A percentile compares a stretch with the other conserved stretches of the same genome.
phyloP scores from a whole-genome alignment of 2,329 filamentous ascomycete species.

The Lasiodiplodia sp. region DNA sequence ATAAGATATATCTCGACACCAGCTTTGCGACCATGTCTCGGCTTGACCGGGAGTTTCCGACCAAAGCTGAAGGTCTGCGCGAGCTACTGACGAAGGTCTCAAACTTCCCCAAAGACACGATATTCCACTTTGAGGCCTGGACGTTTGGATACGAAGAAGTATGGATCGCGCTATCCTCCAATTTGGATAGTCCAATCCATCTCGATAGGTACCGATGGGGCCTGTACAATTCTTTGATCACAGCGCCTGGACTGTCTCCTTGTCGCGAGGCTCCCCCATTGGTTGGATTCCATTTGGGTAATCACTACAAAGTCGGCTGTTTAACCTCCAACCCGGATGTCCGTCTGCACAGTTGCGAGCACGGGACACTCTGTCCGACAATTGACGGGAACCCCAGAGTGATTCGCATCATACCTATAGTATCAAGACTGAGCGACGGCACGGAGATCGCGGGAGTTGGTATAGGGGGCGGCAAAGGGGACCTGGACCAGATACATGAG shows the following conservation, averaged over 20 bases:
- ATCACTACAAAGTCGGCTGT: constrained; percentile 72
- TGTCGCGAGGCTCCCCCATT: constrained; percentile 71
- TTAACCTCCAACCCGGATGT: constrained; percentile 69
- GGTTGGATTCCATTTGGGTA: constrained; percentile 77
- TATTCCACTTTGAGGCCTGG: constrained; percentile 88
- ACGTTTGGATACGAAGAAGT: constrained; percentile 95
- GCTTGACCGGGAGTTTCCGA: constrained; percentile 61
- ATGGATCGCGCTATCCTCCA: constrained; percentile 80
- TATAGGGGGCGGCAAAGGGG: constrained; percentile 79
- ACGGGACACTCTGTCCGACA: constrained; percentile 67
- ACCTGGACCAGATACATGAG: constrained; percentile 73
- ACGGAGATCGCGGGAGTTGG: constrained; percentile 75
- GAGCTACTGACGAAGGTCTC: constrained; percentile 76
- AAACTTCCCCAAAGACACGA: constrained; percentile 73
- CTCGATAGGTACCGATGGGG: constrained; percentile 81
- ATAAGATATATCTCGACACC: constrained; percentile 89
- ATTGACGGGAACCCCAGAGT: constrained; percentile 57
- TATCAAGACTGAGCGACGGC: constrained; percentile 69
- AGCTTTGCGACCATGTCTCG: constrained; percentile 69
- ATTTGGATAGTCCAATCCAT: constrained; percentile 76
- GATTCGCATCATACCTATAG: constrained; percentile 80
- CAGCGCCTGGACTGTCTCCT: constrained; percentile 49
- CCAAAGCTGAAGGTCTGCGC: constrained; percentile 76
- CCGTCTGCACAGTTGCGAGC: constrained; percentile 86
- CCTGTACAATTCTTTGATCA: constrained; percentile 70